A percentile compares a stretch with the other conserved stretches of the same genome.
Conservation (phyloP, 192 early-diverging fungal genomes). For the Gorgonomyces haynaldii region DNA sequence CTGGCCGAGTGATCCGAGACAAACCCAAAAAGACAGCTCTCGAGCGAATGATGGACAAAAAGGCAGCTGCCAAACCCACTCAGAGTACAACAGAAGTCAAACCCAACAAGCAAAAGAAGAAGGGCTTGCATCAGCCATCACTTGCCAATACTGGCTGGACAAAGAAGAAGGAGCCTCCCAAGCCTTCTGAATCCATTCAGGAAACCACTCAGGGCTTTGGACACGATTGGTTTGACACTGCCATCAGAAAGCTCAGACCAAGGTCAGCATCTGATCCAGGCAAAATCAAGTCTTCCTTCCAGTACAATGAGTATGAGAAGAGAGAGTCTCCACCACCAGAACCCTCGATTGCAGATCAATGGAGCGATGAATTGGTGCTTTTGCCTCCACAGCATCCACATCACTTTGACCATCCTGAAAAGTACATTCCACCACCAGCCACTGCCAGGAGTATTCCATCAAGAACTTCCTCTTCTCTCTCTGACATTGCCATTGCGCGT, state of each 20-base stretch:
- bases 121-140: background rate
- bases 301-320: no score
- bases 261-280: no score
- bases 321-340: no score
- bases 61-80: background rate
- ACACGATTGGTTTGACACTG: no score
- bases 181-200: no score
- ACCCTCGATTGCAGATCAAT: background rate
- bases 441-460: background rate
- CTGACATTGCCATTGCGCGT: background rate
- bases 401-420: slow-evolving; percentile 23
- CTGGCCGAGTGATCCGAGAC: background rate
- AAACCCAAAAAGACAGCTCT: background rate
- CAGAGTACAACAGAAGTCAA: background rate
- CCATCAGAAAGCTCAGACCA: no score
- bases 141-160: slow-evolving; percentile 1
- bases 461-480: background rate
- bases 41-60: background rate
- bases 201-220: no score
- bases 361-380: background rate
- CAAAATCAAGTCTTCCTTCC: no score
- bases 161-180: no score
- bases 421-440: slow-evolving; percentile 8
- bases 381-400: slow-evolving; percentile 15
- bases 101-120: background rate